A percentile compares a stretch with the other conserved stretches of the same genome.
phyloP scores from a whole-genome alignment of 306 rosid genomes.

The Mimosa bimucronata region DNA sequence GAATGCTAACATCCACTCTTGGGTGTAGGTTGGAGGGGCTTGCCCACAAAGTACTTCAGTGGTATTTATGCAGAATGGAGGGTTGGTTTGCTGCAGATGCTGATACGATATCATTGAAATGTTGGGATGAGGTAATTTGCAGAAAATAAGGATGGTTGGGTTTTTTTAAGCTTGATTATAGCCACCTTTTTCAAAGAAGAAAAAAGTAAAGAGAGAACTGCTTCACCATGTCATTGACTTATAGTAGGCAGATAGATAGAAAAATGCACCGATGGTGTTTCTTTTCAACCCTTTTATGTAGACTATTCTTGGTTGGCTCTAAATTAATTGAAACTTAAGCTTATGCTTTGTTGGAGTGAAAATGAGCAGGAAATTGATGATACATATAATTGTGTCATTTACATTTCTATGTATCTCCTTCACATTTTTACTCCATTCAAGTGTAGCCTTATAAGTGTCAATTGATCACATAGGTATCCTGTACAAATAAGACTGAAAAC shows the following conservation, averaged over 20 bases:
- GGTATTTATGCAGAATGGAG: conserved; percentile 99
- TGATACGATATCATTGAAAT: conserved; percentile 82
- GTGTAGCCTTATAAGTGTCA: neutral
- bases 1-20: conserved; percentile 26
- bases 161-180: neutral
- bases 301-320: neutral
- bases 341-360: neutral
- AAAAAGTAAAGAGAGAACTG: conserved; percentile 20
- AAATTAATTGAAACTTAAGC: neutral
- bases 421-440: neutral
- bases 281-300: neutral
- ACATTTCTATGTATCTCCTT: neutral
- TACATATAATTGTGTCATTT: neutral
- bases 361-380: neutral
- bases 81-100: conserved; percentile 99
- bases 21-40: conserved; percentile 86
- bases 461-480: neutral
- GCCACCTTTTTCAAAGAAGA: neutral
- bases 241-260: conserved; percentile 2
- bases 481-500: too few species aligned
- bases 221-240: conserved; percentile 5
- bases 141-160: conserved; percentile 21
- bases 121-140: conserved; percentile 87
- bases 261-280: neutral
- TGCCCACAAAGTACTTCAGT: conserved; percentile 87